A percentile compares a stretch with the other conserved stretches of the same genome.
These are phyloP conservation scores for Schoenoplectus tabernaemontani DNA, from an alignment of 202 grass and related monocot species.

Conservation along the genomic window DNA sequence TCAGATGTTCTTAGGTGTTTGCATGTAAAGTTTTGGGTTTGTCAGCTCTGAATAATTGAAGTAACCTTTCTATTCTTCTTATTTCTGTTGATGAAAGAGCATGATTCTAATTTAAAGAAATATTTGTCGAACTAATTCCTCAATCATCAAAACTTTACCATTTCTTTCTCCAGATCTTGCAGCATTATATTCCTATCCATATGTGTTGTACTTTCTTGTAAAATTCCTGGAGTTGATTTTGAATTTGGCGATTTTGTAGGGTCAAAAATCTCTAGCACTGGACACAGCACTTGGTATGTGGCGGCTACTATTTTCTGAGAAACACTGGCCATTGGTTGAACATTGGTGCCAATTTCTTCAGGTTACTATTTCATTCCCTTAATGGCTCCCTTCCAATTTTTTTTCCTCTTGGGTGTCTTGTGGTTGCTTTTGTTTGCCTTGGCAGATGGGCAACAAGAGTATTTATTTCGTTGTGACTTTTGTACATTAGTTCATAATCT, in stretches of 20 bases:
- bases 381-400: too few species aligned
- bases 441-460: neutral
- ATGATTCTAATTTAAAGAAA: neutral
- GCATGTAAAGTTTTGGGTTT: neutral
- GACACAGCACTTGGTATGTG: conserved; percentile 99
- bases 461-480: too few species aligned
- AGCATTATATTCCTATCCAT: neutral
- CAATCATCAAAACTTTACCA: neutral
- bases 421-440: neutral
- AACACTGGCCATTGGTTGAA: conserved; percentile 79
- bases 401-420: neutral
- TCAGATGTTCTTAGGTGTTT: neutral
- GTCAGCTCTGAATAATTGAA: neutral
- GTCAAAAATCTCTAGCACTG: conserved; percentile 91
- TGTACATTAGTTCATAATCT: too few species aligned
- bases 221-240: neutral
- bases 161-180: neutral
- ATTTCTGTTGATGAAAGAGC: neutral
- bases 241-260: conserved; percentile 41
- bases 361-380: conserved; percentile 35
- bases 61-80: neutral
- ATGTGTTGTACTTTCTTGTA: neutral
- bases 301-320: conserved; percentile 85
- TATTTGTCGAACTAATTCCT: neutral
- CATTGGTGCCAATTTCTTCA: conserved; percentile 96